Percentiles rank a stretch among this genome's conserved stretches.
phyloP scores from a whole-genome alignment of 805 yeast species.

The Lipomyces lipofer region DNA sequence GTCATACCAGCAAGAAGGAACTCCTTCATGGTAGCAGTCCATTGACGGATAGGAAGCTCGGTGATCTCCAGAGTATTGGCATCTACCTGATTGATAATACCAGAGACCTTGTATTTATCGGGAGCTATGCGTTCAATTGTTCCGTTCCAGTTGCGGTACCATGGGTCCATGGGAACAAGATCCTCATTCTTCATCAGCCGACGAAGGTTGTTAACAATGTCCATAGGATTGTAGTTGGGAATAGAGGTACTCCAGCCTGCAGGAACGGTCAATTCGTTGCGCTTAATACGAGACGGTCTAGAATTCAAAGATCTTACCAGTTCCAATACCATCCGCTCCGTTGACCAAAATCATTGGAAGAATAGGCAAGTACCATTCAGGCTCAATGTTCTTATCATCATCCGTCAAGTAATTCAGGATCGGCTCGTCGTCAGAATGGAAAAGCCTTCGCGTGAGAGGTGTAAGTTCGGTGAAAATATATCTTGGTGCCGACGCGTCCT shows the following conservation, averaged over 20 bases:
- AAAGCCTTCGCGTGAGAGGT: slow-evolving; percentile 71
- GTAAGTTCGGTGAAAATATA: slow-evolving; percentile 86
- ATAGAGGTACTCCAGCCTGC: slow-evolving; percentile 97
- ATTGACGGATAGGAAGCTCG: slow-evolving; percentile 86
- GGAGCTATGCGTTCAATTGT: slow-evolving; percentile 59
- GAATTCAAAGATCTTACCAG: too few relatives aligned
- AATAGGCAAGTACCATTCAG: slow-evolving; percentile 93
- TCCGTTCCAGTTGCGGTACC: slow-evolving; percentile 97
- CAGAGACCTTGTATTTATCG: slow-evolving; percentile 76
- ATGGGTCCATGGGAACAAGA: slow-evolving; percentile 74
- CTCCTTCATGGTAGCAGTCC: slow-evolving; percentile 92
- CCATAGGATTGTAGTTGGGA: slow-evolving; percentile 86
- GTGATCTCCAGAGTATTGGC: slow-evolving; percentile 81
- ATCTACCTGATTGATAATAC: slow-evolving; percentile 78
- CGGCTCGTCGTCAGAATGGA: slow-evolving; percentile 78
- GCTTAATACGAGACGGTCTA: too few relatives aligned
- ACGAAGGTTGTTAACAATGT: slow-evolving; percentile 72
- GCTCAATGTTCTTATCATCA: slow-evolving; percentile 92
- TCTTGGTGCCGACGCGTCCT: slow-evolving; percentile 97
- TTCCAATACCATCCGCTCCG: slow-evolving; percentile 97
- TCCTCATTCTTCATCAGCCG: slow-evolving; percentile 67
- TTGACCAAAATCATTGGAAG: slow-evolving; percentile 92
- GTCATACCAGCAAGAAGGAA: slow-evolving; percentile 68
- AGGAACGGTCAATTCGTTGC: too few relatives aligned
- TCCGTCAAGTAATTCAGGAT: slow-evolving; percentile 79